These are phyloP conservation scores for Cynanchum wilfordii DNA, from an alignment of 257 asterid species.

Conservation along the genomic window DNA sequence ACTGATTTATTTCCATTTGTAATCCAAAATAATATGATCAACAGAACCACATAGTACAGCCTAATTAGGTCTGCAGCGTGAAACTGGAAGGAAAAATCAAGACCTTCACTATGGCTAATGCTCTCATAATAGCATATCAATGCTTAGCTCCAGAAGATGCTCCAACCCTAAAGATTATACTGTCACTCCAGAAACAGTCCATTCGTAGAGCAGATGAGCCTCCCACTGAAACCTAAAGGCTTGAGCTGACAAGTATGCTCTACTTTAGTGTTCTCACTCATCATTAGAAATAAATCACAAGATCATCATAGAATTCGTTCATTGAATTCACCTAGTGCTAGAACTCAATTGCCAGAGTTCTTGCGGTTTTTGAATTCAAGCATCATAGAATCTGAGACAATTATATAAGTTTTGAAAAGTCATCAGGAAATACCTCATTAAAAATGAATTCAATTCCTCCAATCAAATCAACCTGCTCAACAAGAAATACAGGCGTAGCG, in stretches of 20 bases:
- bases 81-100: background rate
- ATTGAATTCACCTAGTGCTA: background rate
- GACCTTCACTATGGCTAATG: background rate
- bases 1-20: background rate
- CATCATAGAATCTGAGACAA: background rate
- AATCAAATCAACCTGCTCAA: constrained; percentile 84
- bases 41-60: background rate
- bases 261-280: background rate
- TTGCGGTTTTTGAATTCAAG: background rate
- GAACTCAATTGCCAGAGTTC: background rate
- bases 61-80: background rate
- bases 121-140: background rate
- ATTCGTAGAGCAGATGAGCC: background rate
- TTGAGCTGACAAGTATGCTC: background rate
- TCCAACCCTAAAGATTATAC: background rate
- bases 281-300: background rate
- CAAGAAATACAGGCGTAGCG: constrained; percentile 63
- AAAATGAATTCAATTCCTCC: constrained; percentile 94
- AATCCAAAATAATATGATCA: background rate
- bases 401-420: background rate
- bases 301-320: background rate
- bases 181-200: background rate
- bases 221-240: background rate
- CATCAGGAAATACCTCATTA: constrained; percentile 56
- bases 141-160: background rate